Evolutionary conservation across 192 early-diverging fungal species (phyloP).

Genomic region (Pilobolus umbonatus): DNA sequence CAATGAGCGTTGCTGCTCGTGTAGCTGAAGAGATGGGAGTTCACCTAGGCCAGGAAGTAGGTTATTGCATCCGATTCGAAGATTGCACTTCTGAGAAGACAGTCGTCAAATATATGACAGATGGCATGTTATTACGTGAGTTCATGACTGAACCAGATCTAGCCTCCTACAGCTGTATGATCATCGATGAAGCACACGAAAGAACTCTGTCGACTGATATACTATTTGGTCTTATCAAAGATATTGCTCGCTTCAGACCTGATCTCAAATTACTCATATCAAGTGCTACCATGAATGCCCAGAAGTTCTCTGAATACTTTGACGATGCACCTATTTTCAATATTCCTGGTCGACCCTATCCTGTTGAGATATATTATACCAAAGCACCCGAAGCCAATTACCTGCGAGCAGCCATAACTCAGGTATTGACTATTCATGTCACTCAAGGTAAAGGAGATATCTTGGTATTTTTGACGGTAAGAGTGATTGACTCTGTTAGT

Average conservation of each 20-base stretch:
- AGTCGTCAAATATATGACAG: constrained; percentile 97
- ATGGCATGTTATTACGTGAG: constrained; percentile 96
- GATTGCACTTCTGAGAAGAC: constrained; percentile 97
- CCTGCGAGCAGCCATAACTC: constrained; percentile 85
- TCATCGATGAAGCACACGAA: constrained; percentile 99
- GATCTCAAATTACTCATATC: constrained; percentile 94
- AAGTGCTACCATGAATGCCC: constrained; percentile 96
- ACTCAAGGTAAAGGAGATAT: constrained; percentile 87
- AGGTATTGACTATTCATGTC: constrained; percentile 92
- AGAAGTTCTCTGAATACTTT: constrained; percentile 96
- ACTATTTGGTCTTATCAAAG: constrained; percentile 94
- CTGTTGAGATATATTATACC: constrained; percentile 94
- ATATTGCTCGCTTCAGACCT: constrained; percentile 89
- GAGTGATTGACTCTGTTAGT: not conserved
- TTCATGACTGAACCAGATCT: constrained; percentile 97
- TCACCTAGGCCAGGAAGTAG: constrained; percentile 88
- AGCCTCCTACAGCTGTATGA: constrained; percentile 83
- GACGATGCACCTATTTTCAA: constrained; percentile 89
- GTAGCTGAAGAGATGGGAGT: constrained; percentile 97
- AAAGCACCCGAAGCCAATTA: constrained; percentile 97
- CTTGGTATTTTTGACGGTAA: constrained; percentile 86
- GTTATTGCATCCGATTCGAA: constrained; percentile 97
- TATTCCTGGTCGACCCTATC: constrained; percentile 91
- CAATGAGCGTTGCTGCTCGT: constrained; percentile 95
- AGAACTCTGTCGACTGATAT: constrained; percentile 95